Evolutionary conservation across 2,329 filamentous ascomycete genomes (phyloP).

Genomic region (Trichoderma simmonsii): DNA sequence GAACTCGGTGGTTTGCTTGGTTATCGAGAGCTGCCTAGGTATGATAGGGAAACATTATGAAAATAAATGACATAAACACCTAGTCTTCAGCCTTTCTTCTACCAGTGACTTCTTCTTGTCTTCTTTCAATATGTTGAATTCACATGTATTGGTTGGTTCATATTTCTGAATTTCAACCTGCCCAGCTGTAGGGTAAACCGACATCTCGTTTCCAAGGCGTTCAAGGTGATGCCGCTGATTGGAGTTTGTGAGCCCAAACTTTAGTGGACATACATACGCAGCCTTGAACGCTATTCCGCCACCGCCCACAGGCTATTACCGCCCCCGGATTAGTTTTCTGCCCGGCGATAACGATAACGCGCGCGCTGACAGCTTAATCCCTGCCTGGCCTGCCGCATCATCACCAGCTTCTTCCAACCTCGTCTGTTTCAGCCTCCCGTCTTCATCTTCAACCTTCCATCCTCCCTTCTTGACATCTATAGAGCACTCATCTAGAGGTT

Average conservation of each 20-base stretch:
- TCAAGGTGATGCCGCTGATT: neutral
- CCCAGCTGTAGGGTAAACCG: neutral
- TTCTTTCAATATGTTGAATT: neutral
- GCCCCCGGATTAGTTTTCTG: neutral
- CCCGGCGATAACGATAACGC: neutral
- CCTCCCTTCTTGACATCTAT: neutral
- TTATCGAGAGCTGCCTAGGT: neutral
- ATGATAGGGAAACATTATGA: neutral
- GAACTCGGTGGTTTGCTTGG: neutral
- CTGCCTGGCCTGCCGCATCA: neutral
- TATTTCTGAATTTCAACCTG: neutral
- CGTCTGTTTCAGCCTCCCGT: neutral
- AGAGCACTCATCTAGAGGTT: neutral
- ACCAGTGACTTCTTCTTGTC: neutral
- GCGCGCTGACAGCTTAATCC: neutral
- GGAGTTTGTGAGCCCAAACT: neutral
- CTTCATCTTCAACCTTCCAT: neutral
- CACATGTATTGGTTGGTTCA: neutral
- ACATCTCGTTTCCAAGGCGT: neutral
- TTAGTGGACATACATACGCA: neutral
- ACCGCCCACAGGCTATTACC: neutral
- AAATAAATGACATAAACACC: neutral
- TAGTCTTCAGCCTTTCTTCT: neutral
- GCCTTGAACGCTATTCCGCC: neutral
- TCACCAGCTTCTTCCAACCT: neutral